phyloP scores from a whole-genome alignment of 148 eudicot species.

The Mesembryanthemum crystallinum region DNA sequence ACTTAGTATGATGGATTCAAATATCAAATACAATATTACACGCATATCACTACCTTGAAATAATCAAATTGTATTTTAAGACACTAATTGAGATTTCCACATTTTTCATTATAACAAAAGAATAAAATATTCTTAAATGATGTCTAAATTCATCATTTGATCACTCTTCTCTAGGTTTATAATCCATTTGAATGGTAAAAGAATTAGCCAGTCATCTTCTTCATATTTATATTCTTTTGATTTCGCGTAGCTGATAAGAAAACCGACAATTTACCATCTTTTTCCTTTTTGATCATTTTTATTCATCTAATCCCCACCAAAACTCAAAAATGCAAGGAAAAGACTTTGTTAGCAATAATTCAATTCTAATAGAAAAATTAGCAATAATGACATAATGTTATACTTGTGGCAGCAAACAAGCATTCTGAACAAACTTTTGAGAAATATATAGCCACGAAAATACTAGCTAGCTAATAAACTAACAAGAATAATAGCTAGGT shows the following conservation, averaged over 20 bases:
- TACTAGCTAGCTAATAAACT: background rate
- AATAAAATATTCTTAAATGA: background rate
- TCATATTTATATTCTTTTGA: background rate
- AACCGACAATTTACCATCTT: constrained; percentile 2
- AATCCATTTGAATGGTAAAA: constrained; percentile 22
- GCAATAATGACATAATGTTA: background rate
- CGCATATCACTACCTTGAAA: constrained; percentile 18
- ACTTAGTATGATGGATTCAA: constrained; percentile 27
- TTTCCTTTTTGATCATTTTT: constrained; percentile 1
- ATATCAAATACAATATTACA: constrained; percentile 4
- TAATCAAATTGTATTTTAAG: constrained; percentile 23
- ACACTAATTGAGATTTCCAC: background rate
- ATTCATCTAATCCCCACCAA: constrained; percentile 8
- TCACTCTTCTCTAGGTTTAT: background rate
- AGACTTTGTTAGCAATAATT: background rate
- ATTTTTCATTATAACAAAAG: background rate
- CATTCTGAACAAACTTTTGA: background rate
- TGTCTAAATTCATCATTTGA: background rate
- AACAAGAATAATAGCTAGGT: background rate
- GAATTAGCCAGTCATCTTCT: constrained; percentile 11
- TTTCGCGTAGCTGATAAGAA: background rate
- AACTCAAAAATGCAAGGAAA: background rate
- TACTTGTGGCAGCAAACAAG: background rate
- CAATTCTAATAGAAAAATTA: background rate
- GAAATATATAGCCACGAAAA: background rate